A percentile compares a stretch with the other conserved stretches of the same genome.
These are phyloP conservation scores for Croton setiger DNA, from an alignment of 441 rosid species.

Conservation along the genomic window DNA sequence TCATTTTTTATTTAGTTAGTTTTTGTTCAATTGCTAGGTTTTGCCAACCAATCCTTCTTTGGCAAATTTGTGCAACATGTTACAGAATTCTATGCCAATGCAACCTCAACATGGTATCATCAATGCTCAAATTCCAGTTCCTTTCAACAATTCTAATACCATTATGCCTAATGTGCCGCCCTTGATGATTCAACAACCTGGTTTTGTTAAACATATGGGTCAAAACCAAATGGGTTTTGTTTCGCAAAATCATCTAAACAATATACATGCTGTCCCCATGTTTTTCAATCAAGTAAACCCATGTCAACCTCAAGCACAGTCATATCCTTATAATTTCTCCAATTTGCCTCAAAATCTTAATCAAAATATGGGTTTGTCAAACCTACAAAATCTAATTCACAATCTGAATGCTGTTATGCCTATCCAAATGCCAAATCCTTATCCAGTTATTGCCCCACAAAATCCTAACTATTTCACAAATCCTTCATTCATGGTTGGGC, in stretches of 20 bases:
- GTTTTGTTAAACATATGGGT: slow-evolving; percentile 35
- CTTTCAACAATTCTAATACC: slow-evolving; percentile 24
- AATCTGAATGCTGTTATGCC: slow-evolving; percentile 39
- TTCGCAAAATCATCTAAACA: slow-evolving; percentile 22
- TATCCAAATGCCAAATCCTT: slow-evolving; percentile 28
- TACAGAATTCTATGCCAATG: slow-evolving; percentile 36
- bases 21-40: slow-evolving; percentile 22
- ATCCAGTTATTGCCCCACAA: slow-evolving; percentile 24
- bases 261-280: slow-evolving; percentile 26
- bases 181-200: slow-evolving; percentile 42
- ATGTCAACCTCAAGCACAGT: slow-evolving; percentile 33
- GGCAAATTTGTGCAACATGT: slow-evolving; percentile 20
- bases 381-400: slow-evolving; percentile 38
- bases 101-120: slow-evolving; percentile 44
- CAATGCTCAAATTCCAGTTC: slow-evolving; percentile 41
- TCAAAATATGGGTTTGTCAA: slow-evolving; percentile 36
- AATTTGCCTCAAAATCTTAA: slow-evolving; percentile 43
- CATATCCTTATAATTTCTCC: slow-evolving; percentile 27
- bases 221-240: slow-evolving; percentile 27
- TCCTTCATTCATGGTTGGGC: slow-evolving; percentile 37
- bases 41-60: slow-evolving; percentile 25
- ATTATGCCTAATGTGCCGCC: slow-evolving; percentile 27
- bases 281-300: slow-evolving; percentile 36
- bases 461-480: slow-evolving; percentile 38
- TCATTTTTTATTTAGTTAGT: background rate